Conservation (phyloP, 345 rosid genomes). For the Citrus unshiu region DNA sequence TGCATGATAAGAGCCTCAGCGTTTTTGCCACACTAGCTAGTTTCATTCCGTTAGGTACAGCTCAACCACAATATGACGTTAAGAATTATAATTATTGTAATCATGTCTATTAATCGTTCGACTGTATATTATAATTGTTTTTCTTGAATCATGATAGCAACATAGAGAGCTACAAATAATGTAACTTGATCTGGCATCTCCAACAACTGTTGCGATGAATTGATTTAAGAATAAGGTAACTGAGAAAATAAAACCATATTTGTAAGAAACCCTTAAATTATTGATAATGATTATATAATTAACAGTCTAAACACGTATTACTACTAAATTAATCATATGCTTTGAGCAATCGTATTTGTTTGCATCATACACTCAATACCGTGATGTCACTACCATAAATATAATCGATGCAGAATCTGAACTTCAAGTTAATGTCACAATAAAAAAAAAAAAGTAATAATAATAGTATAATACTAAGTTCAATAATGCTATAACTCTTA, state of each 20-base stretch:
- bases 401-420: neutral
- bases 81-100: neutral
- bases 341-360: neutral
- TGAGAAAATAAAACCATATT: neutral
- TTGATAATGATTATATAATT: neutral
- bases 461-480: neutral
- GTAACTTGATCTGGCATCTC: neutral
- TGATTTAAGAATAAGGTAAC: neutral
- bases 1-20: neutral
- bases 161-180: neutral
- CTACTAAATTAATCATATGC: neutral
- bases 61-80: neutral
- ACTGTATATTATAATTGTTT: neutral
- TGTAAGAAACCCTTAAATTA: neutral
- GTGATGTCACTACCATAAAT: neutral
- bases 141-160: neutral
- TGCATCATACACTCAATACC: neutral
- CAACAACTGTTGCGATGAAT: neutral
- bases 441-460: neutral
- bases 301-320: neutral
- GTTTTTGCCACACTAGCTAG: neutral
- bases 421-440: neutral
- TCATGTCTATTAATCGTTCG: neutral
- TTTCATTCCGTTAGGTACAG: neutral
- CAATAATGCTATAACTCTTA: neutral